Base-by-base conservation (phyloP, 2,329 filamentous ascomycete species). In the Paracamarosporium sp. region DNA sequence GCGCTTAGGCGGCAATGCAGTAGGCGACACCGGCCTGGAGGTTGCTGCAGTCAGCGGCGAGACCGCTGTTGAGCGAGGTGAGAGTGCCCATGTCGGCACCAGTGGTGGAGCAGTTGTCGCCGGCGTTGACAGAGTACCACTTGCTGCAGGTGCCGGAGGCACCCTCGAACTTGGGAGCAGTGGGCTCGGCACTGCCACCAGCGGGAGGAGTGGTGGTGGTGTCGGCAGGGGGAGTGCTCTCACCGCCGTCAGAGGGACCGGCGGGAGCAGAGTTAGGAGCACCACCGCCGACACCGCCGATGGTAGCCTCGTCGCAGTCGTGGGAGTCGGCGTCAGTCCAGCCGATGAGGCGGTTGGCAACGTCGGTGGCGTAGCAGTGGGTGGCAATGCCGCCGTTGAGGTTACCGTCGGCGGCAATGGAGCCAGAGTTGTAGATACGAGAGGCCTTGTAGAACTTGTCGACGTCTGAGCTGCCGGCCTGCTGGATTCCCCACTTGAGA, bases 341-440 rank as follows among this genome's bases (percentile, higher is more conserved):
- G 12, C 80, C 78, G 15, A 70, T 69, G 40, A 83, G 69, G 43
- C 81, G 73, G 64, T 83, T 83, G 46, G 83, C 83, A 60, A 85
- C 73, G 60, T 85, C 83, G 17, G 73, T 78, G 8, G 78, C 74
- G 66, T 86, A 86, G 73, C 82, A 84, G 59, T 78, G 76, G 17
- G 81, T 83, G 33, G 67, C 64, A 57, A 79, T 74, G 43, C 79
- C 79, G 53, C 75, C 71, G 38, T 78, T 73, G 6, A 80, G 67
- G 60, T 81, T 75, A 35, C 68, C 71, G 45, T 62, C 72, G 9
- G 59, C 59, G 36, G 69, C 68, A 48, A 80, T 63, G 22, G 68
- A 71, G 15, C 82, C 82, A n/a, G 79, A 80, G 67, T 85, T 84
- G 73, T 84, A 84, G 33, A 79, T 76, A 31, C 81, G 73, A n/a